Base-by-base conservation (phyloP, 257 asterid genomes). In the Handroanthus guayacan region DNA sequence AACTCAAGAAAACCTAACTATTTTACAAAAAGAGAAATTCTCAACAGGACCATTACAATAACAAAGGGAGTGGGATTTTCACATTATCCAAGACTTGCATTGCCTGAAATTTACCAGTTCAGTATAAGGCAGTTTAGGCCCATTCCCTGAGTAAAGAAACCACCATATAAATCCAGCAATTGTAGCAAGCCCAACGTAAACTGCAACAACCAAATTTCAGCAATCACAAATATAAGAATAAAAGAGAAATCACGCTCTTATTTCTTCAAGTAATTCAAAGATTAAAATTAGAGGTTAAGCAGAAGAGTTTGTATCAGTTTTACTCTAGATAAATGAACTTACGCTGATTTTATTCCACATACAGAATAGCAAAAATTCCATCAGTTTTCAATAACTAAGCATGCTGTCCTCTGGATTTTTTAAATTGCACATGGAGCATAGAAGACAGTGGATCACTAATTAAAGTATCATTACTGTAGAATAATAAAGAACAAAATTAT, bases 101-200 rank as follows among this genome's bases (percentile, higher is more conserved):
- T 57, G 25, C 70, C 67, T 55, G 69, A 72, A 61, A 83, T 90
- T 84, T 81, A 95, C 98, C 89, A 95, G 88, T 80, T 93, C 99
- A 25, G 78, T 72, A 72, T 95, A 95, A 3, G 95, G 77, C 64
- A 95, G 84, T 83, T 90, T 95, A 73, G 98, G 99, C 71, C 99
- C 99, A 50, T 87, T 88, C 10, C 86, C 97, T 34, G 85, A 89
- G 81, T 87, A 95, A 74, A 93, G 84, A 81, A 89, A 95, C 98
- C 99, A 95, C 99, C 99, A 95, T 71, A 95, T 94, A 80, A 91
- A 95, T 71, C 99, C 99, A 70, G 97, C 98, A 81, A 95, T 85
- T 68, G 99, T 95, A 68, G 98, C 98, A 79, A 95, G 92, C 77
- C 99, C 99, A 62, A 95, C 99, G 69, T 95, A 95, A 76, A 89